Conservation (phyloP, 345 rosid species). For the Luvunga scandens region DNA sequence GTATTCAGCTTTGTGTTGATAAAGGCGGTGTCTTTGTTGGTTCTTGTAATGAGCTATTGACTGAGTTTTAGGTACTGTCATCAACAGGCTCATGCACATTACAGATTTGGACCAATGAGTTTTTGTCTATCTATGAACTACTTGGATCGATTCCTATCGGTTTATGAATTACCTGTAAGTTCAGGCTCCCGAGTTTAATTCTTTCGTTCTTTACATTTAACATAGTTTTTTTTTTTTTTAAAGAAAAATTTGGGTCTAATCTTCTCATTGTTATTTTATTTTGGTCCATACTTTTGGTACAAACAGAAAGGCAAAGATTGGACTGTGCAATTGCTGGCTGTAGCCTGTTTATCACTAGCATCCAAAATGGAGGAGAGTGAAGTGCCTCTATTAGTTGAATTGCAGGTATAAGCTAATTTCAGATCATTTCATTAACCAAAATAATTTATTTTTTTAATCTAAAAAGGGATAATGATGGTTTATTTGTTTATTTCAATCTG, state of each 20-base stretch:
- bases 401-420: constrained; percentile 46
- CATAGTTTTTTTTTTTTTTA: background rate
- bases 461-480: constrained; percentile 1
- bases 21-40: background rate
- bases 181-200: background rate
- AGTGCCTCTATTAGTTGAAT: constrained; percentile 45
- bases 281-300: background rate
- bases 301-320: constrained; percentile 54
- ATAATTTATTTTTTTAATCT: background rate
- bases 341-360: constrained; percentile 71
- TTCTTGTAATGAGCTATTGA: background rate
- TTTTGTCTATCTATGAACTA: constrained; percentile 58
- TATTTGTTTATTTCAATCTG: background rate
- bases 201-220: background rate
- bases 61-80: constrained; percentile 1
- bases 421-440: background rate
- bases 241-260: background rate
- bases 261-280: background rate
- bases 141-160: constrained; percentile 71
- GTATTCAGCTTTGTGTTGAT: background rate
- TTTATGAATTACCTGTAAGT: constrained; percentile 69
- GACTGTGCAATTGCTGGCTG: constrained; percentile 58
- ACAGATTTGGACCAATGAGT: constrained; percentile 53
- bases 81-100: constrained; percentile 59
- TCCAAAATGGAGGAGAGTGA: constrained; percentile 66